Evolutionary conservation across 768 basidiomycete genomes (phyloP), one percentile per base, ranked within the genome.

Genomic region (Rhodotorula toruloides): DNA sequence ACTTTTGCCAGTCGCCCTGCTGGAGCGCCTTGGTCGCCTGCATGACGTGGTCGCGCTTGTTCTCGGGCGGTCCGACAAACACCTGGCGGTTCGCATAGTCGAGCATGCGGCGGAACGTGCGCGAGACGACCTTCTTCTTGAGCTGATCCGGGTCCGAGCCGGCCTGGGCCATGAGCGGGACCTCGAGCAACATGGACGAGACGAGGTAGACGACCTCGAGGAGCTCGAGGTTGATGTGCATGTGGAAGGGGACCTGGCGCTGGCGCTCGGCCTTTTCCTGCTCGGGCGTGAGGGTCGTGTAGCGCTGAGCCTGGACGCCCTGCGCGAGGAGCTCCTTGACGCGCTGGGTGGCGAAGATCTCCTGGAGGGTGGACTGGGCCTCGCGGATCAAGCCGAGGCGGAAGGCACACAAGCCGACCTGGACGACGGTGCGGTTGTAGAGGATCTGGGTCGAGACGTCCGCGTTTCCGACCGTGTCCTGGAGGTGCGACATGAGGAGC

Each of bases 201-300:
- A 96, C 92, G 48, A 99, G 83, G 82, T 98, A 99, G 1, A 91
- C 96, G 27, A 93, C 93, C 78, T 98, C 96, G 61, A 98, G 81
- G 14, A 99, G 82, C 78, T 98, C 96, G 21, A 96, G 91, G 80
- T 98, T 99, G 79, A 98, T 92, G 79, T 99, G 96, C 88, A 98
- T 89, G 78, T 99, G 96, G 87, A 98, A 99, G 36, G 96, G 96
- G 31, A 99, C 83, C 74, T 97, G 91, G 40, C 96, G 85, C 71
- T 91, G 87, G 72, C 92, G 90, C 78, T 99, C 96, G 5, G 92
- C 86, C 76, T 92, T 89, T 77, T 99, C 96, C 79, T 99, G 96
- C 78, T 99, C 96, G 3, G 91, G 91, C 19, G 88, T 85, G 63
- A 93, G 80, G 39, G 61, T 68, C 61, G 67, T 61, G 64, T 77